These are phyloP conservation scores for Glonium stellatum DNA, from an alignment of 495 filamentous ascomycete genomes.

Conservation along the genomic window DNA sequence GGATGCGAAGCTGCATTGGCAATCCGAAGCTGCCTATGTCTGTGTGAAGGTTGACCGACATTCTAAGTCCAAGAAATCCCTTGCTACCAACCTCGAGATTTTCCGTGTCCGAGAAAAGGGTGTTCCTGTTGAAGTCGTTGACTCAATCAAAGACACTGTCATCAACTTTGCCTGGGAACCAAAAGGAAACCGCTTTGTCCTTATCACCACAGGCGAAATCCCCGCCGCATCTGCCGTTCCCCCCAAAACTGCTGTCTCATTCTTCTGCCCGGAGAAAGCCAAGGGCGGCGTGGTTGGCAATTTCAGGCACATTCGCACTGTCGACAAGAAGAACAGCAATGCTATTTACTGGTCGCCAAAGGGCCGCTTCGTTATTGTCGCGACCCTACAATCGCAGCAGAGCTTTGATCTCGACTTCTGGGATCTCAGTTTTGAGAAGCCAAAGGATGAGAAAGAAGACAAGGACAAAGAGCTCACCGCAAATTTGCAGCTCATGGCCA, in stretches of 20 bases:
- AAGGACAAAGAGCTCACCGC: conserved; percentile 89
- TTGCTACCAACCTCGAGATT: conserved; percentile 95
- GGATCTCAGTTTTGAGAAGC: conserved; percentile 83
- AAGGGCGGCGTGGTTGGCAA: conserved; percentile 74
- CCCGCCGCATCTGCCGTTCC: conserved; percentile 68
- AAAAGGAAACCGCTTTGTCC: conserved; percentile 90
- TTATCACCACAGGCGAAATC: conserved; percentile 89
- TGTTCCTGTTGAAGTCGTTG: conserved; percentile 94
- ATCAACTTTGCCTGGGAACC: conserved; percentile 99
- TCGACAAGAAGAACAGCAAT: conserved; percentile 98
- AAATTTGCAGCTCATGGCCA: conserved; percentile 88
- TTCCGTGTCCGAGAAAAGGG: conserved; percentile 96
- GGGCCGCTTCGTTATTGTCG: conserved; percentile 88
- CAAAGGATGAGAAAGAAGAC: conserved; percentile 75
- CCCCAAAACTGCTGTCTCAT: conserved; percentile 90
- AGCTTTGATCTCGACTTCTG: conserved; percentile 95
- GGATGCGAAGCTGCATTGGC: conserved; percentile 96
- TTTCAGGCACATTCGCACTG: conserved; percentile 87
- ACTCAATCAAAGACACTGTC: conserved; percentile 93
- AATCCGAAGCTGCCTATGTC: conserved; percentile 84
- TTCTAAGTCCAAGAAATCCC: conserved; percentile 96
- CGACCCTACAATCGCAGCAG: conserved; percentile 83
- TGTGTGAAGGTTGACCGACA: conserved; percentile 99
- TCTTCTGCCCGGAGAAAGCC: conserved; percentile 91
- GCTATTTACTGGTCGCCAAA: conserved; percentile 99